These are phyloP conservation scores for Pseudopyrenochaeta lycopersici DNA, from an alignment of 2,329 filamentous ascomycete genomes.

Conservation along the genomic window DNA sequence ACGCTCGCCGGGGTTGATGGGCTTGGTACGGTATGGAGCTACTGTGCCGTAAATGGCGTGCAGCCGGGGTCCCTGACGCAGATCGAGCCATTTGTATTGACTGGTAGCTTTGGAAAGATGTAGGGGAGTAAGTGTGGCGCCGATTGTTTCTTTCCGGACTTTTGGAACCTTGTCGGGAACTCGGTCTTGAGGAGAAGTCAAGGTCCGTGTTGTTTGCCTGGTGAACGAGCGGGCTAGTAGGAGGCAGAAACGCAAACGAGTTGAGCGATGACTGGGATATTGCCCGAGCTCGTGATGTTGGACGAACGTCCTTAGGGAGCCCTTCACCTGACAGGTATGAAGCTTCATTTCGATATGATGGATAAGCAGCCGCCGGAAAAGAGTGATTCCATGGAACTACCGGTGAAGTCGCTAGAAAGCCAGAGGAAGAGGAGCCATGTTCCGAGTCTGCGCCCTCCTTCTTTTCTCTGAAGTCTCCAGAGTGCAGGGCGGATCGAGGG, in stretches of 20 bases:
- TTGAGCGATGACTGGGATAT: constrained; percentile 71
- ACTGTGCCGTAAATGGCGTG: constrained; percentile 63
- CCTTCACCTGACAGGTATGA: constrained; percentile 25
- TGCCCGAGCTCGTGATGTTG: constrained; percentile 54
- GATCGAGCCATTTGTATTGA: constrained; percentile 50
- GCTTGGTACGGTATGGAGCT: constrained; percentile 74
- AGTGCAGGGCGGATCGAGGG: constrained; percentile 76
- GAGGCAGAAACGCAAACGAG: constrained; percentile 84
- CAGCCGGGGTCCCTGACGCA: constrained; percentile 40
- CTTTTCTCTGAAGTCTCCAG: constrained; percentile 68
- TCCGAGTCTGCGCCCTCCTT: constrained; percentile 38
- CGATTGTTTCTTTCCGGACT: constrained; percentile 63
- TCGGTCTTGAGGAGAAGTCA: constrained; percentile 64
- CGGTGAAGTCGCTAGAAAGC: constrained; percentile 59
- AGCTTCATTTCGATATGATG: constrained; percentile 20
- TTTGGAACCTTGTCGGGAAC: constrained; percentile 45
- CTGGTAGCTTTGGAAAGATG: constrained; percentile 62
- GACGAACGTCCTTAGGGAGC: constrained; percentile 27
- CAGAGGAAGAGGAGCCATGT: constrained; percentile 15
- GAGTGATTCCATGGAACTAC: constrained; percentile 65
- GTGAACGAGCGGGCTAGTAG: constrained; percentile 91
- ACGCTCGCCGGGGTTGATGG: constrained; percentile 78
- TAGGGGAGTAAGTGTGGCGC: constrained; percentile 76
- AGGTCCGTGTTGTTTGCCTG: constrained; percentile 85
- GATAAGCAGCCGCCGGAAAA: constrained; percentile 52